phyloP scores from a whole-genome alignment of 2,329 filamentous ascomycete genomes.

The Paecilomyces sp. region DNA sequence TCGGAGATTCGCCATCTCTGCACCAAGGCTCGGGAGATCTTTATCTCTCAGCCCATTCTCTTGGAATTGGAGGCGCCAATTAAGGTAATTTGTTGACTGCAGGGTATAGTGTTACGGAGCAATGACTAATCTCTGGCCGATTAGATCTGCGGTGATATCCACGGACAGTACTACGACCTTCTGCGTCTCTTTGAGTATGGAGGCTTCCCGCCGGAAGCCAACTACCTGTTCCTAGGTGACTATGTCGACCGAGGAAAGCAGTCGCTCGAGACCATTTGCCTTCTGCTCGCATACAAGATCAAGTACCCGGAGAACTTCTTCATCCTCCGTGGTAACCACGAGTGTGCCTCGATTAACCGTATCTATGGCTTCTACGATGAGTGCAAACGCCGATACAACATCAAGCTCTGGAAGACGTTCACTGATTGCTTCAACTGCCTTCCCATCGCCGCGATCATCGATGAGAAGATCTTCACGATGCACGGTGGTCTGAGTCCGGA shows the following conservation, averaged over 20 bases:
- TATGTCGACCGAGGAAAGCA: slow-evolving; percentile 99
- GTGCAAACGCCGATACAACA: slow-evolving; percentile 98
- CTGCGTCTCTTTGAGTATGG: slow-evolving; percentile 97
- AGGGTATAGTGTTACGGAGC: slow-evolving; percentile 1
- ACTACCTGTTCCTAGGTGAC: slow-evolving; percentile 98
- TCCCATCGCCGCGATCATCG: slow-evolving; percentile 96
- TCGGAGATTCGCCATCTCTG: slow-evolving; percentile 94
- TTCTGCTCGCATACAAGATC: slow-evolving; percentile 97
- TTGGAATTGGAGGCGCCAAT: slow-evolving; percentile 97
- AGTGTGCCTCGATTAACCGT: slow-evolving; percentile 97
- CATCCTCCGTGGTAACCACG: slow-evolving; percentile 95
- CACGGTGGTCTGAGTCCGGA: slow-evolving; percentile 95
- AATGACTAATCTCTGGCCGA: slow-evolving; percentile 9
- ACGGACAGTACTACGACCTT: slow-evolving; percentile 98
- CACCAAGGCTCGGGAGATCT: slow-evolving; percentile 98
- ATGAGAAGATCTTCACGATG: slow-evolving; percentile 99
- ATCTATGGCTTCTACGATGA: slow-evolving; percentile 99
- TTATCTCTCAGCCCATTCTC: slow-evolving; percentile 97
- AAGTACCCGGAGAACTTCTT: slow-evolving; percentile 99
- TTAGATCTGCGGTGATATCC: slow-evolving; percentile 98
- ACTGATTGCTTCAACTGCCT: slow-evolving; percentile 99
- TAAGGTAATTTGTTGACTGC: slow-evolving; percentile 61
- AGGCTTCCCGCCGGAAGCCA: slow-evolving; percentile 95
- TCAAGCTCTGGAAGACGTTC: slow-evolving; percentile 99
- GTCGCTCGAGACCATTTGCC: slow-evolving; percentile 95